phyloP scores from a whole-genome alignment of 2,329 filamentous ascomycete species.

The Penicillium sp. region DNA sequence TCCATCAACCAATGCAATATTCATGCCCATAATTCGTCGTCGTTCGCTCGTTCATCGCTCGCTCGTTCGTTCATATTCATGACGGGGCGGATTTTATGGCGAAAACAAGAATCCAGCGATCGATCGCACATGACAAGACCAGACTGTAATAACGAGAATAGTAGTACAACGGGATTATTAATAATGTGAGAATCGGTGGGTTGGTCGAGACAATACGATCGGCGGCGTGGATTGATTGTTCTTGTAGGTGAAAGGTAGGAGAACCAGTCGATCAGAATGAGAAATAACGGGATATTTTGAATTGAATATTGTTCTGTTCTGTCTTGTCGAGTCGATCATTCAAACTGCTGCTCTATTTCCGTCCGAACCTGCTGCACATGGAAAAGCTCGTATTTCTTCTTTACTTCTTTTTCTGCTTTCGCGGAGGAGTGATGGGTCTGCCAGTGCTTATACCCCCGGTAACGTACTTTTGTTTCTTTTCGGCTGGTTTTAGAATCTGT shows the following conservation, averaged over 20 bases:
- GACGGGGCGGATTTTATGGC: neutral
- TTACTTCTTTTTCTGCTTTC: conserved; percentile 67
- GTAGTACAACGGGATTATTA: neutral
- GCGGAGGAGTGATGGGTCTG: conserved; percentile 66
- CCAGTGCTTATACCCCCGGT: conserved; percentile 67
- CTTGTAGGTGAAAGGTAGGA: neutral
- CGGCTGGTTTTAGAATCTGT: conserved; percentile 96
- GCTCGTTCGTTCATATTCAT: neutral
- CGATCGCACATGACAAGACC: neutral
- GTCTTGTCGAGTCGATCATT: neutral
- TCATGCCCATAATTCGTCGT: neutral
- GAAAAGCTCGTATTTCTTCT: conserved; percentile 67
- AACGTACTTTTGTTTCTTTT: conserved; percentile 99
- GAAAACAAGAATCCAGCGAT: neutral
- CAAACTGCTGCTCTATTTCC: conserved; percentile 62
- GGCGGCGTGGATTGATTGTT: neutral
- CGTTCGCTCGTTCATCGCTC: neutral
- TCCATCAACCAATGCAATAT: neutral
- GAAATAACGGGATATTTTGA: neutral
- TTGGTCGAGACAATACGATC: neutral
- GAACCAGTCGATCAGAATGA: neutral
- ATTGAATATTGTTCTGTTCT: neutral
- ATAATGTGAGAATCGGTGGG: neutral
- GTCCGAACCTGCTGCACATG: conserved; percentile 86
- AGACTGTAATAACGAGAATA: neutral